phyloP scores from a whole-genome alignment of 768 basidiomycete genomes.

The Cantharellus cinnabarinus region DNA sequence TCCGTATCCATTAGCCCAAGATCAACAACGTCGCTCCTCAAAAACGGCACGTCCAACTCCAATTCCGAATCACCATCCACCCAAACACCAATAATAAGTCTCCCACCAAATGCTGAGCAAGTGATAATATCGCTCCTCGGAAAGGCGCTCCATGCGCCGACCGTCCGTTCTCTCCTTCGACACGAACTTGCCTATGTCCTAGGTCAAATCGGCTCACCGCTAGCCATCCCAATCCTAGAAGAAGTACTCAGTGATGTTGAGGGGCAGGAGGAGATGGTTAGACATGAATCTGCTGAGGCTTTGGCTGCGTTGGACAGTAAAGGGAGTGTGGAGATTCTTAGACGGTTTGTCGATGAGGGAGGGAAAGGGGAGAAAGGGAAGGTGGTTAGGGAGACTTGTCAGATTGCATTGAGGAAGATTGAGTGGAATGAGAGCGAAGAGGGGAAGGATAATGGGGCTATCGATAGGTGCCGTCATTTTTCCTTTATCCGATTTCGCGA shows the following conservation, averaged over 20 bases:
- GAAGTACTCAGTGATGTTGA: slow-evolving; percentile 40
- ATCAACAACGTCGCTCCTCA: no score
- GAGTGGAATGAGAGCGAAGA: slow-evolving; percentile 44
- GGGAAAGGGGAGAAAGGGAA: slow-evolving; percentile 20
- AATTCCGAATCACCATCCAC: no score
- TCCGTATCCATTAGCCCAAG: no score
- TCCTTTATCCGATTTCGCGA: background rate
- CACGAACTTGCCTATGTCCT: slow-evolving; percentile 96
- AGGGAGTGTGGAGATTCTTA: slow-evolving; percentile 44
- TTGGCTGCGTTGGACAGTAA: slow-evolving; percentile 78
- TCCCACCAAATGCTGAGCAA: no score
- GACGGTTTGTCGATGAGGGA: slow-evolving; percentile 31
- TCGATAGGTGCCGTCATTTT: background rate
- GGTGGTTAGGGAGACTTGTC: slow-evolving; percentile 83
- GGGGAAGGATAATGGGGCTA: slow-evolving; percentile 11
- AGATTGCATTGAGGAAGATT: slow-evolving; percentile 90
- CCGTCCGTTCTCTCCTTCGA: slow-evolving; percentile 66
- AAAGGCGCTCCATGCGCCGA: slow-evolving; percentile 31
- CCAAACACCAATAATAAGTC: no score
- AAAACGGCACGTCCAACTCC: no score
- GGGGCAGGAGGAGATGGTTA: slow-evolving; percentile 81
- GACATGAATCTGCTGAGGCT: slow-evolving; percentile 99
- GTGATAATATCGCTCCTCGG: slow-evolving; percentile 9
- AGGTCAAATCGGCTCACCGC: slow-evolving; percentile 62
- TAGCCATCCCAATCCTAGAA: slow-evolving; percentile 64